These are phyloP conservation scores for Ascocoryne sarcoides DNA, from an alignment of 2,329 filamentous ascomycete genomes.

Conservation along the genomic window DNA sequence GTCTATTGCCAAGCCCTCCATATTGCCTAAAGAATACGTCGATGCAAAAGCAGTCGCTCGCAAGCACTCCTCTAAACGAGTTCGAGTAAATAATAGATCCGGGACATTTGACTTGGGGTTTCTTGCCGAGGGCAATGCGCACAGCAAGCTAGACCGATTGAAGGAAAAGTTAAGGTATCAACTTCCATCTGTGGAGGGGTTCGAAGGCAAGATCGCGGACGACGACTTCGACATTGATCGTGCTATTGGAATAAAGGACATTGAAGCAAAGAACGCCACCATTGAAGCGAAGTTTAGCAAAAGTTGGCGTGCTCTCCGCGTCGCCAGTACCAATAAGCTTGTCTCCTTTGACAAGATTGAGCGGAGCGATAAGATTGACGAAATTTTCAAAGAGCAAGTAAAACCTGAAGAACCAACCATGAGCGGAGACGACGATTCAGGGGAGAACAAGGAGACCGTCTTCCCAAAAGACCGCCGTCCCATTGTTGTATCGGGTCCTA, in stretches of 20 bases:
- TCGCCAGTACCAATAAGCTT: slow-evolving; percentile 67
- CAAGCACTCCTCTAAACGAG: slow-evolving; percentile 59
- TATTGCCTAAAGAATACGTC: slow-evolving; percentile 60
- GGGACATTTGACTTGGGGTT: slow-evolving; percentile 72
- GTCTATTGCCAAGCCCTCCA: slow-evolving; percentile 67
- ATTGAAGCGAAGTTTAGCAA: slow-evolving; percentile 75
- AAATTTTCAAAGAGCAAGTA: slow-evolving; percentile 43
- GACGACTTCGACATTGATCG: slow-evolving; percentile 84
- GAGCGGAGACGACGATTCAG: slow-evolving; percentile 28
- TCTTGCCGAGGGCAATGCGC: slow-evolving; percentile 56
- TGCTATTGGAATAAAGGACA: slow-evolving; percentile 45
- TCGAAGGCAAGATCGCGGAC: slow-evolving; percentile 64
- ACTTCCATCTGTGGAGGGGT: slow-evolving; percentile 60
- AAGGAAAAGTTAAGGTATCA: slow-evolving; percentile 56
- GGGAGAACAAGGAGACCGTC: slow-evolving; percentile 26
- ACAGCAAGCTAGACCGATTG: slow-evolving; percentile 58
- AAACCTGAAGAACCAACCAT: slow-evolving; percentile 31
- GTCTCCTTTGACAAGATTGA: slow-evolving; percentile 81
- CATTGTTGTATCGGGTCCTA: slow-evolving; percentile 61
- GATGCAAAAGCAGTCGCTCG: slow-evolving; percentile 58
- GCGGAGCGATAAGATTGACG: slow-evolving; percentile 61
- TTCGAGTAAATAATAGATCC: slow-evolving; percentile 48
- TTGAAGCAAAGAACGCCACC: slow-evolving; percentile 47
- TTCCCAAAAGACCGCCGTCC: slow-evolving; percentile 42
- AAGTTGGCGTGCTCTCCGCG: slow-evolving; percentile 78